These are phyloP conservation scores for Metschnikowia hibisci DNA, from an alignment of 805 yeast genomes.

Conservation along the genomic window DNA sequence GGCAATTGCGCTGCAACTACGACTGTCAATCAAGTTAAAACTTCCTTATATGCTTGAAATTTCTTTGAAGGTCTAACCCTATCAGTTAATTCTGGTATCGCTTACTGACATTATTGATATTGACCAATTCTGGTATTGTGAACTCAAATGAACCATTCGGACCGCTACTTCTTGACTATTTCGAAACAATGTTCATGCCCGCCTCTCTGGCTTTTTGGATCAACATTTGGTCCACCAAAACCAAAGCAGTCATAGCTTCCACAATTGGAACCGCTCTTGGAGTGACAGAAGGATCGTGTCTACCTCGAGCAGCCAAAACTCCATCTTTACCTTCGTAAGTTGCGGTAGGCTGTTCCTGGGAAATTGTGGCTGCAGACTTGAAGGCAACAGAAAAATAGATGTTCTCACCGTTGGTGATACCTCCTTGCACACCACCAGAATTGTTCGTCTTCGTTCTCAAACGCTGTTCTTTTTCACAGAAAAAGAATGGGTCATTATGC, in stretches of 20 bases:
- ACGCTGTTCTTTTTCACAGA: slow-evolving; percentile 53
- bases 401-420: slow-evolving; percentile 93
- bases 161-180: neutral
- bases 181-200: slow-evolving; percentile 10
- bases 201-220: slow-evolving; percentile 79
- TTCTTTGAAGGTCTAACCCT: too few relatives aligned
- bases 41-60: too few relatives aligned
- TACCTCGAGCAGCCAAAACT: slow-evolving; percentile 88
- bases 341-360: slow-evolving; percentile 86
- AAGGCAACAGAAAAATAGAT: slow-evolving; percentile 93
- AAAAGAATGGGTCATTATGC: slow-evolving; percentile 85
- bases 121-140: neutral
- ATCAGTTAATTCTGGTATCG: too few relatives aligned
- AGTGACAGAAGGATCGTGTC: slow-evolving; percentile 98
- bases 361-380: slow-evolving; percentile 97
- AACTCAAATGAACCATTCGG: neutral
- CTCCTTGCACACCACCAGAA: slow-evolving; percentile 98
- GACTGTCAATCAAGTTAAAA: too few relatives aligned
- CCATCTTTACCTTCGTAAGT: slow-evolving; percentile 88
- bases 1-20: too few relatives aligned
- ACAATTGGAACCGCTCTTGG: slow-evolving; percentile 99
- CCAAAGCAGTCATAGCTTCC: slow-evolving; percentile 97
- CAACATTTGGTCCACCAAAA: slow-evolving; percentile 78
- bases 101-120: neutral
- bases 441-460: slow-evolving; percentile 86